phyloP scores from a whole-genome alignment of 176 grass and related monocot genomes.

The Carex kokanica region DNA sequence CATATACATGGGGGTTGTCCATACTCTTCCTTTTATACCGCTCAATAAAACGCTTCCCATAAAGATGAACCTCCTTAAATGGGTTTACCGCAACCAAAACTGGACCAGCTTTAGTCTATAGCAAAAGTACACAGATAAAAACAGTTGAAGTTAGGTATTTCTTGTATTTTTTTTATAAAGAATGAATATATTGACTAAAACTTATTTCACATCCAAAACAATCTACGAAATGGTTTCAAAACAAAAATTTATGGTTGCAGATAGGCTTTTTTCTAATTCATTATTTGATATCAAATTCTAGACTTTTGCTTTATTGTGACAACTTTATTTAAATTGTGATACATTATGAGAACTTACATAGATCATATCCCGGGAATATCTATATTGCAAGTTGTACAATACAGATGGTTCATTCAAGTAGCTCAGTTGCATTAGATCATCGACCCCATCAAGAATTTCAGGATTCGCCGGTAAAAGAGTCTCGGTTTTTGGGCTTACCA shows the following conservation, averaged over 20 bases:
- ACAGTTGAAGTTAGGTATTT: neutral
- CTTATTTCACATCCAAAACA: neutral
- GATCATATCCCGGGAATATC: conserved; percentile 82
- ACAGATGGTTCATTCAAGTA: conserved; percentile 95
- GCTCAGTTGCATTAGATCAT: conserved; percentile 97
- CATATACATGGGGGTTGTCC: conserved; percentile 94
- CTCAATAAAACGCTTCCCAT: conserved; percentile 73
- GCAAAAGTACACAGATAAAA: conserved; percentile 18
- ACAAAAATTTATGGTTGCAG: neutral
- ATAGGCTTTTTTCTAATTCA: neutral
- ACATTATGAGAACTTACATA: conserved; percentile 61
- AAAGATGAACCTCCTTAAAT: conserved; percentile 90
- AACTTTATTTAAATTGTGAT: neutral
- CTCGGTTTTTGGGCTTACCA: conserved; percentile 63
- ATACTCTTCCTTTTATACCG: conserved; percentile 76
- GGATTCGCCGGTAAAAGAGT: conserved; percentile 84
- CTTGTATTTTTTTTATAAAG: neutral
- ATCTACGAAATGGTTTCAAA: conserved; percentile 1
- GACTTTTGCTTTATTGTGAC: neutral
- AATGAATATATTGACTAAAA: neutral
- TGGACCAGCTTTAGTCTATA: conserved; percentile 97
- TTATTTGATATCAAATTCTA: conserved; percentile 2
- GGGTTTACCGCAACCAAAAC: conserved; percentile 95
- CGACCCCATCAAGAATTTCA: conserved; percentile 98
- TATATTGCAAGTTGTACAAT: conserved; percentile 85